These are phyloP conservation scores for Zalaria sp. DNA, from an alignment of 2,329 filamentous ascomycete genomes.

Conservation along the genomic window DNA sequence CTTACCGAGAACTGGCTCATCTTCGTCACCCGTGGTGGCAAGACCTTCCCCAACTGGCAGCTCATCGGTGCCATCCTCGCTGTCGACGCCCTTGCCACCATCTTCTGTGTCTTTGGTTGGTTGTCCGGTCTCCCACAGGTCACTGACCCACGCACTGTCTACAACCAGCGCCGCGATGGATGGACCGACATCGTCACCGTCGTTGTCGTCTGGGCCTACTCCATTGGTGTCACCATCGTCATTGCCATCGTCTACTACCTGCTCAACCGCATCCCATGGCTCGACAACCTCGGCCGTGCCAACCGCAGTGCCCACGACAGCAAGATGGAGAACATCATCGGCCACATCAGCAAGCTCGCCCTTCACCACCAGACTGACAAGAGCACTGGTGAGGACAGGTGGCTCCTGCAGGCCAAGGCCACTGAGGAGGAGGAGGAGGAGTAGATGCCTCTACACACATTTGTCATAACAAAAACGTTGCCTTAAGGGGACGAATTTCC, in stretches of 20 bases:
- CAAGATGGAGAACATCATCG: constrained; percentile 52
- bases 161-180: constrained; percentile 23
- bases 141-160: constrained; percentile 24
- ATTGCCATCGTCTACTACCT: constrained; percentile 52
- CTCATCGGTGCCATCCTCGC: constrained; percentile 55
- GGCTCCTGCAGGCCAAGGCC: constrained; percentile 28
- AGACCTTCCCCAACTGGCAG: constrained; percentile 64
- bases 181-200: constrained; percentile 50
- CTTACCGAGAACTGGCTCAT: constrained; percentile 42
- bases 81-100: constrained; percentile 57
- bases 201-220: constrained; percentile 51
- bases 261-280: constrained; percentile 43
- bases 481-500: background rate
- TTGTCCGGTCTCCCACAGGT: constrained; percentile 39
- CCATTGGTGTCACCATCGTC: constrained; percentile 51
- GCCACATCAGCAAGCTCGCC: constrained; percentile 49
- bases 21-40: constrained; percentile 44
- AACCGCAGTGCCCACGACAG: constrained; percentile 48
- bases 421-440: constrained; percentile 34
- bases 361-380: constrained; percentile 44
- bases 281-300: constrained; percentile 50
- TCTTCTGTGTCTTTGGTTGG: constrained; percentile 67
- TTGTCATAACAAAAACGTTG: background rate
- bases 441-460: constrained; percentile 15
- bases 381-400: constrained; percentile 28